Evolutionary conservation across 2,329 filamentous ascomycete species (phyloP).

Genomic region (Venturia aucupariae): DNA sequence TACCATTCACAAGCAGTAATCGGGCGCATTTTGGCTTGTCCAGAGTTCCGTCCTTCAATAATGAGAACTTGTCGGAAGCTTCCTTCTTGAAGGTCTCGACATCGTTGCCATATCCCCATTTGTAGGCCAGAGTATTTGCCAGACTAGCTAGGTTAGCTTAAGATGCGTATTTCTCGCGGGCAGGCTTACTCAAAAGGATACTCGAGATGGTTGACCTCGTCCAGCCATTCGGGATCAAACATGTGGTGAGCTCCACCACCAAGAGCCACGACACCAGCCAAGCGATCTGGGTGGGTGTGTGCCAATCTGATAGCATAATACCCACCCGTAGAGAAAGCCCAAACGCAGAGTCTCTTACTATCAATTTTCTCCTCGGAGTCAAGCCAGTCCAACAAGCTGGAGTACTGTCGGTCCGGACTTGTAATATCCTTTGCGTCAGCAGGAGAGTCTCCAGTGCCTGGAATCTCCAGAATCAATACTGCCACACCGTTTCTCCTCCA

Average conservation of each 20-base stretch:
- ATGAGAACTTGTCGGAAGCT: conserved; percentile 41
- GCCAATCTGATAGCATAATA: conserved; percentile 50
- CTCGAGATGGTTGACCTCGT: conserved; percentile 46
- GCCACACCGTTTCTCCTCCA: conserved; percentile 42
- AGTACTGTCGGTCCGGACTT: conserved; percentile 46
- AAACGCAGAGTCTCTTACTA: conserved; percentile 39
- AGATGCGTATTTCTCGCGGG: background rate
- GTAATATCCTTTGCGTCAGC: conserved; percentile 37
- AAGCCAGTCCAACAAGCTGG: conserved; percentile 46
- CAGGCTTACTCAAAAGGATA: conserved; percentile 46
- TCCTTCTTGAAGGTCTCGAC: conserved; percentile 38
- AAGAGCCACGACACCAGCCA: conserved; percentile 43
- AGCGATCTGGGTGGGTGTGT: conserved; percentile 45
- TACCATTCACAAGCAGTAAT: conserved; percentile 48
- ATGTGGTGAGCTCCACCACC: conserved; percentile 51
- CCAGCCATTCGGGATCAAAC: conserved; percentile 47
- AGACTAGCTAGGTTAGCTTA: conserved; percentile 22
- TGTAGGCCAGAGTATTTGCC: conserved; percentile 41
- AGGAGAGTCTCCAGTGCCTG: conserved; percentile 49
- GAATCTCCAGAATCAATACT: conserved; percentile 45
- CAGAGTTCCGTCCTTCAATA: conserved; percentile 47
- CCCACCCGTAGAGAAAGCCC: conserved; percentile 51
- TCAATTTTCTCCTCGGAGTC: conserved; percentile 39
- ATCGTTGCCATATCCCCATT: conserved; percentile 34
- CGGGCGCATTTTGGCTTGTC: conserved; percentile 39